These are phyloP conservation scores for Angomonas ambiguus DNA, from an alignment of 208 protist species.

Conservation along the genomic window DNA sequence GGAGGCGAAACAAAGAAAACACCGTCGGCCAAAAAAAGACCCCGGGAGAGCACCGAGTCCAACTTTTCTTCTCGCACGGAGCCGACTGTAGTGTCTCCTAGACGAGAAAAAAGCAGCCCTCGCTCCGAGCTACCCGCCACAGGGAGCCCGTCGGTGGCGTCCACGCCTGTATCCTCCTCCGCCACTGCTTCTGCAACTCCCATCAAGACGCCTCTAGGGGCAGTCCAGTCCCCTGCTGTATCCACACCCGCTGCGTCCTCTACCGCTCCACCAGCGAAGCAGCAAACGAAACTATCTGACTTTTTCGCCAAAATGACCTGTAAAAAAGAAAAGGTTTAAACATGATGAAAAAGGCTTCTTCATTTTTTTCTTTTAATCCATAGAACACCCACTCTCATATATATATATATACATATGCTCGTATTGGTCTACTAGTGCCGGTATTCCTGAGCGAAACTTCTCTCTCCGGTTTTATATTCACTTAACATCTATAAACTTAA, in stretches of 20 bases:
- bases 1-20: conserved; percentile 6
- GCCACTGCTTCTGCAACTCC: too few relatives aligned
- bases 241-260: too few relatives aligned
- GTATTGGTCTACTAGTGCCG: background rate
- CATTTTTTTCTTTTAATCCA: background rate
- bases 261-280: conserved; percentile 2
- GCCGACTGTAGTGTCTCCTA: background rate
- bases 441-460: background rate
- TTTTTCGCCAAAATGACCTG: conserved; percentile 86
- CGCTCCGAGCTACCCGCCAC: too few relatives aligned
- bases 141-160: background rate
- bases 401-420: too few relatives aligned
- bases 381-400: background rate
- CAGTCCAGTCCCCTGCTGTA: too few relatives aligned
- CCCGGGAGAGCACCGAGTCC: background rate
- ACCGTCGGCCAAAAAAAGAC: background rate
- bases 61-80: background rate
- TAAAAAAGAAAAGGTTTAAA: conserved; percentile 19
- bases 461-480: background rate
- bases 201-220: too few relatives aligned
- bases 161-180: too few relatives aligned
- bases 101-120: background rate
- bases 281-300: conserved; percentile 79
- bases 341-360: background rate
- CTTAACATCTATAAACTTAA: background rate